Evolutionary conservation across 208 protist species (phyloP).

Genomic region (Trypanosoma rangeli): DNA sequence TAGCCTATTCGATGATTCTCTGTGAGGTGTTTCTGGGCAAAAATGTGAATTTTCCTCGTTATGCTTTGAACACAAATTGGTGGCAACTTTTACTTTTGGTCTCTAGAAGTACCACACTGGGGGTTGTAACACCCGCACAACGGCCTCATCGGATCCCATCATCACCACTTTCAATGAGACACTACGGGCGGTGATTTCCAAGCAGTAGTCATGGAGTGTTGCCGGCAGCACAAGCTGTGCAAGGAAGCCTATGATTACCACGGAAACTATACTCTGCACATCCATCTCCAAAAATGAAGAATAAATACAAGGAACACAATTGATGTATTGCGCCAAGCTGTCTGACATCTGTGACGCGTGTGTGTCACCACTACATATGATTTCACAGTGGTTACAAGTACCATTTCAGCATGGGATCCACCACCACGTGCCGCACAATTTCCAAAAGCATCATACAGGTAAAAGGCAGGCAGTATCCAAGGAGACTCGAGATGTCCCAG

Average conservation of each 20-base stretch:
- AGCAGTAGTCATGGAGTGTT: conserved; percentile 29
- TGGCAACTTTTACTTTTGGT: not conserved
- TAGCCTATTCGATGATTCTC: not conserved
- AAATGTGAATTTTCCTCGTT: not conserved
- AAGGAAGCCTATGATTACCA: conserved; percentile 15
- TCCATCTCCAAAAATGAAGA: not conserved
- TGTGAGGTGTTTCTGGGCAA: not conserved
- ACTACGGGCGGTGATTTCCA: conserved; percentile 14
- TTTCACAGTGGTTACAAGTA: conserved; percentile 15
- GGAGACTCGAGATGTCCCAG: conserved; percentile 26
- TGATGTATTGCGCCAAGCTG: conserved; percentile 15
- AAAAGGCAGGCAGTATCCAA: conserved; percentile 28
- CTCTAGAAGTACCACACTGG: not conserved
- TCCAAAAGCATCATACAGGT: conserved; percentile 21
- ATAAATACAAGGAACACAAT: not conserved
- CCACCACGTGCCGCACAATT: conserved; percentile 20
- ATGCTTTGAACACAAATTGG: not conserved
- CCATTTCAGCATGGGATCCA: conserved; percentile 23
- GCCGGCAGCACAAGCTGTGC: conserved; percentile 15
- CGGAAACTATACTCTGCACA: conserved; percentile 10
- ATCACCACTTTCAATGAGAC: conserved; percentile 22
- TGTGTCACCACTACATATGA: not conserved
- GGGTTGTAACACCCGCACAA: conserved; percentile 17
- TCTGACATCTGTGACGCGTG: not conserved
- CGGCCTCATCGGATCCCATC: conserved; percentile 18